Evolutionary conservation across 2,329 filamentous ascomycete species (phyloP).

Genomic region (Colletotrichum sp.): DNA sequence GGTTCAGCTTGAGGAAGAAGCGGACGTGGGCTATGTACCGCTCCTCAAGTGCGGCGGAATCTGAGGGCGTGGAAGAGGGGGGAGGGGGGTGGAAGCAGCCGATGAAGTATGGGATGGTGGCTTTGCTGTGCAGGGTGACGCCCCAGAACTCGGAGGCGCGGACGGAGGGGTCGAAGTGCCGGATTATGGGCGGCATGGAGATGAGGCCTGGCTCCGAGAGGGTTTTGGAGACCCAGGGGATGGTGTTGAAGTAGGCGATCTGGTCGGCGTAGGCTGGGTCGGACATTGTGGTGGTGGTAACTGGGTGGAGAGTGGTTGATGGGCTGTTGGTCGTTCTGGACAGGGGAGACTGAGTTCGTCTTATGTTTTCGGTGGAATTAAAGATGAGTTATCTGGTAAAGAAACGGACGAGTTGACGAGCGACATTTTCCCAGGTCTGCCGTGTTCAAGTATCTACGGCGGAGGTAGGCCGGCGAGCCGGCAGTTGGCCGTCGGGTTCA

Average conservation of each 20-base stretch:
- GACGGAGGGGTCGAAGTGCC: not conserved
- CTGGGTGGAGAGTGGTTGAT: fast-evolving
- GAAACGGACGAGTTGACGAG: not conserved
- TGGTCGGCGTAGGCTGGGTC: not conserved
- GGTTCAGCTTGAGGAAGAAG: not conserved
- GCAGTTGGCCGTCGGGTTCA: not conserved
- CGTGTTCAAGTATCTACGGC: not conserved
- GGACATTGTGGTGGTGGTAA: not conserved
- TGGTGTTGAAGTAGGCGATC: not conserved
- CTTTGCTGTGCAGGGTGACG: not conserved
- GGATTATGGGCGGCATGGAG: not conserved
- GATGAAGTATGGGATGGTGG: not conserved
- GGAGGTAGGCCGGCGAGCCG: not conserved
- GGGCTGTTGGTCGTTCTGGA: no score
- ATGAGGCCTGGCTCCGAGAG: not conserved
- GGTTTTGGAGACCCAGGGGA: not conserved
- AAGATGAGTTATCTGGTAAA: not conserved
- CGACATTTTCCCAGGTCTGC: fast-evolving
- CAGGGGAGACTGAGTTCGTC: not conserved
- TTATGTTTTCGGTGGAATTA: not conserved
- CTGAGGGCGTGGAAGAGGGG: not conserved
- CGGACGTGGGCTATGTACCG: not conserved
- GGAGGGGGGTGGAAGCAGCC: not conserved
- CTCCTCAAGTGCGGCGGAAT: not conserved
- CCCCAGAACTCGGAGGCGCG: not conserved